Conservation (phyloP, 108 stramenopile genomes). For the Cyclotella distinguenda region DNA sequence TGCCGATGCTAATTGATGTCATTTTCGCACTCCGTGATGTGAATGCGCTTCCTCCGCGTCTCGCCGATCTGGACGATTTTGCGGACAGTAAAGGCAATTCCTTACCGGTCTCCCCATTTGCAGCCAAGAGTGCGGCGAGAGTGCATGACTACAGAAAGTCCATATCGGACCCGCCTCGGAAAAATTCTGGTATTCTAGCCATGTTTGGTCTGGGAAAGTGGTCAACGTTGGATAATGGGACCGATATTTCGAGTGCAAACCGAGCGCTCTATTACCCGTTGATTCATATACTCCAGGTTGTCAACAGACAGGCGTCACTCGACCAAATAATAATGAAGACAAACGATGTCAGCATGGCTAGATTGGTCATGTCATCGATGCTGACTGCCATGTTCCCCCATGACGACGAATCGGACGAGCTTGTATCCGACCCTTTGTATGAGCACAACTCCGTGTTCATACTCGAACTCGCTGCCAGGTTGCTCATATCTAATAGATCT, state of each 20-base stretch:
- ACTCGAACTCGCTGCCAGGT: constrained; percentile 67
- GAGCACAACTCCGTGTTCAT: constrained; percentile 76
- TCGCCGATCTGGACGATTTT: constrained; percentile 83
- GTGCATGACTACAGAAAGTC: constrained; percentile 60
- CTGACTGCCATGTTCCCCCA: constrained; percentile 55
- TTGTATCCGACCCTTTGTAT: constrained; percentile 48
- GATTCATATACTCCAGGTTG: constrained; percentile 42
- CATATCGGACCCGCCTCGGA: constrained; percentile 25
- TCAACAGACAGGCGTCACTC: constrained; percentile 59
- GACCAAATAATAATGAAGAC: constrained; percentile 64
- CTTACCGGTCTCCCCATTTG: constrained; percentile 65
- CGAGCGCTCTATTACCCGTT: no score
- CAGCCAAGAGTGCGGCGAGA: constrained; percentile 47
- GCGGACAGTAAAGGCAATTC: constrained; percentile 81
- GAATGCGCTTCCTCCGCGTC: constrained; percentile 61
- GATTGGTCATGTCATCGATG: constrained; percentile 51
- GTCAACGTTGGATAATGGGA: constrained; percentile 5
- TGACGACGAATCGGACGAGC: constrained; percentile 23
- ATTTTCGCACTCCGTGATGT: constrained; percentile 75
- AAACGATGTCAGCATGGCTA: constrained; percentile 50
- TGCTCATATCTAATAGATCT: constrained; percentile 62
- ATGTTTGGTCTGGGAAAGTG: constrained; percentile 40
- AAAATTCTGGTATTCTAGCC: constrained; percentile 52
- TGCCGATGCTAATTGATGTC: constrained; percentile 67
- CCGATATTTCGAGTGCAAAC: constrained; percentile 8